A percentile compares a stretch with the other conserved stretches of the same genome.
Evolutionary conservation across 495 filamentous ascomycete genomes (phyloP).

Genomic region (Parathielavia appendiculata): DNA sequence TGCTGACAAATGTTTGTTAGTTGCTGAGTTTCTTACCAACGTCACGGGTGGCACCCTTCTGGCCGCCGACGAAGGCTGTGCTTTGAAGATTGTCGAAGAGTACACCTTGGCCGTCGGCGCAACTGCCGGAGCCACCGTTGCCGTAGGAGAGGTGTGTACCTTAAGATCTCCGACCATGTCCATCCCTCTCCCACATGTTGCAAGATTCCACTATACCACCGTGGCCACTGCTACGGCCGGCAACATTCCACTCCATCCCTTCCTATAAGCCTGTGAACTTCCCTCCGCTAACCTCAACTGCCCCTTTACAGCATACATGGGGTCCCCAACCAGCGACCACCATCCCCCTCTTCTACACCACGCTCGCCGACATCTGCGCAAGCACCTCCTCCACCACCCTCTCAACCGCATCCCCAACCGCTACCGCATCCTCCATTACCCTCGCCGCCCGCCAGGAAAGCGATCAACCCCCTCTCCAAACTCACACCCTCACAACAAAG

Average conservation of each 20-base stretch:
- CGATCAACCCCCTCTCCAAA: constrained; percentile 27
- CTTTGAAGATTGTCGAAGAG: constrained; percentile 39
- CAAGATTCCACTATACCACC: too few relatives aligned
- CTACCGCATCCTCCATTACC: not conserved
- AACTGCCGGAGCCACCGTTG: constrained; percentile 47
- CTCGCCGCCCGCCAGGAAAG: constrained; percentile 22
- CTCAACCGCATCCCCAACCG: constrained; percentile 18
- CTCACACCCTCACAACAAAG: constrained; percentile 33
- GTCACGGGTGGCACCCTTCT: constrained; percentile 31
- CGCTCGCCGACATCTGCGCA: constrained; percentile 44
- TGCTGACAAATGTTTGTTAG: too few relatives aligned
- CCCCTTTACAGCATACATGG: constrained; percentile 36
- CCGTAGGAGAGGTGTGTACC: constrained; percentile 21
- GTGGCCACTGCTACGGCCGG: too few relatives aligned
- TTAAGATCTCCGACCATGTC: too few relatives aligned
- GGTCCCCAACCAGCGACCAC: constrained; percentile 44
- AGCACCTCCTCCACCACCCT: constrained; percentile 23
- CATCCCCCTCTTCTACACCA: constrained; percentile 51
- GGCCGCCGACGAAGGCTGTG: constrained; percentile 31
- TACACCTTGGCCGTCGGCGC: constrained; percentile 50
- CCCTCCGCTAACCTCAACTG: too few relatives aligned
- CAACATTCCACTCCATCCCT: too few relatives aligned
- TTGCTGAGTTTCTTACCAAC: constrained; percentile 51
- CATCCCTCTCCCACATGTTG: too few relatives aligned
- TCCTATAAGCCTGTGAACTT: too few relatives aligned